These are phyloP conservation scores for Lactarius pseudohatsudake DNA, from an alignment of 768 basidiomycete genomes.

Conservation along the genomic window DNA sequence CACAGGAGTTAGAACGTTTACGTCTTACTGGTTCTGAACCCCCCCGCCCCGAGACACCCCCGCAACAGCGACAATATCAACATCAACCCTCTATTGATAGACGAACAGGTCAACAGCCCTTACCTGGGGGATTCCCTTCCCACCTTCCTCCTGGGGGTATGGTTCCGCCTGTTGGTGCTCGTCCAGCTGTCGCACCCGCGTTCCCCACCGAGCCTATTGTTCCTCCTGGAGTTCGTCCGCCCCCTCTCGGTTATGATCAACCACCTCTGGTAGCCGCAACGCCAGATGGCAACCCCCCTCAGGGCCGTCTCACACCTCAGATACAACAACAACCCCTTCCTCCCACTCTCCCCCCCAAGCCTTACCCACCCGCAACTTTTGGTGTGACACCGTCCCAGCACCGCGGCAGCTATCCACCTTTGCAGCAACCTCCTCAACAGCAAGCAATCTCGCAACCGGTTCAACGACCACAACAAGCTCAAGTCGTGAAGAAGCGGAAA, in stretches of 20 bases:
- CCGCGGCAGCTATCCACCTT: constrained; percentile 17
- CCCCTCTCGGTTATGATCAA: constrained; percentile 26
- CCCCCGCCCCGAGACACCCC: constrained; percentile 29
- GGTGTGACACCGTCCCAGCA: constrained; percentile 10
- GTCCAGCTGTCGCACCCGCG: constrained; percentile 38
- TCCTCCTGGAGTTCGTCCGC: constrained; percentile 29
- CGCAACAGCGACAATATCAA: constrained; percentile 30
- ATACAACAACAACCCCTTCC: constrained; percentile 26
- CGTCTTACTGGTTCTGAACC: constrained; percentile 29
- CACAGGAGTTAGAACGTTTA: constrained; percentile 32
- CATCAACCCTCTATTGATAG: constrained; percentile 30
- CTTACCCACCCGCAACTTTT: constrained; percentile 12
- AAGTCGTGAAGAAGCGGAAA: constrained; percentile 60
- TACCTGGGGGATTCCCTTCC: constrained; percentile 30
- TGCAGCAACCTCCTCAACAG: constrained; percentile 27
- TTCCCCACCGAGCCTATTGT: constrained; percentile 39
- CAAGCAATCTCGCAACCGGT: constrained; percentile 37
- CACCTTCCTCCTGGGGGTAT: constrained; percentile 30
- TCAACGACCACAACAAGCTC: constrained; percentile 41
- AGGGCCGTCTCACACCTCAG: constrained; percentile 22
- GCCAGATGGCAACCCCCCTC: constrained; percentile 16
- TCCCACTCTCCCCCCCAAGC: constrained; percentile 24
- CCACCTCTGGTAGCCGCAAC: constrained; percentile 7
- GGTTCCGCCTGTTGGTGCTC: constrained; percentile 41
- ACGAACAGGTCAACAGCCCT: constrained; percentile 29